Evolutionary conservation across 805 yeast species (phyloP).

Genomic region (Metschnikowia peoriensis): DNA sequence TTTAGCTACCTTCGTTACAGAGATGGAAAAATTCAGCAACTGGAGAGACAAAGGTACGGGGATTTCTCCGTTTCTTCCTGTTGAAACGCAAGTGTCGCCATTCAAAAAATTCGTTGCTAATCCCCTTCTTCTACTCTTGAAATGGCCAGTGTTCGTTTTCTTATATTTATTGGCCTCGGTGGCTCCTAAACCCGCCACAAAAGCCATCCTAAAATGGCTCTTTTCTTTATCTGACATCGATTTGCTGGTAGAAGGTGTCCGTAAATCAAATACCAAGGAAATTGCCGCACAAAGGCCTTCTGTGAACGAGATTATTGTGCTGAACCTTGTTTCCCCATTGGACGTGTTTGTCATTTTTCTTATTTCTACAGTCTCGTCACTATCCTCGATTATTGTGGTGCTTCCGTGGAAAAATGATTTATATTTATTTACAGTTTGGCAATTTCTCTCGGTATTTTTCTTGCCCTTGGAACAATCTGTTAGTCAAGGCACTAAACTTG

Average conservation of each 20-base stretch:
- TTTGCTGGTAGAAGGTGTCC: constrained; percentile 49
- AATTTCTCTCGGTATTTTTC: constrained; percentile 23
- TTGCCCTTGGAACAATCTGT: constrained; percentile 17
- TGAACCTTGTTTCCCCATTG: constrained; percentile 59
- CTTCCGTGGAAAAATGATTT: constrained; percentile 41
- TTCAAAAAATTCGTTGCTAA: constrained; percentile 11
- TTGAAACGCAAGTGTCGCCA: constrained; percentile 23
- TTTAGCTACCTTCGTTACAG: neutral
- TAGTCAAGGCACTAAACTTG: constrained; percentile 13
- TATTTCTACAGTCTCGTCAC: constrained; percentile 23
- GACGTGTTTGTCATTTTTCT: constrained; percentile 45
- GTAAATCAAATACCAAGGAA: constrained; percentile 37
- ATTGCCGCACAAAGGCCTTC: constrained; percentile 35
- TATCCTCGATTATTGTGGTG: constrained; percentile 29
- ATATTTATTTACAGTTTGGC: constrained; percentile 24
- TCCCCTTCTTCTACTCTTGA: constrained; percentile 20
- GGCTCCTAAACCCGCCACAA: constrained; percentile 18
- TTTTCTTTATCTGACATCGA: constrained; percentile 40
- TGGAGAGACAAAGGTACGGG: constrained; percentile 93
- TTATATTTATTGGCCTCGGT: constrained; percentile 20
- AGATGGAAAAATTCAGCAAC: constrained; percentile 51
- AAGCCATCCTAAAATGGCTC: constrained; percentile 21
- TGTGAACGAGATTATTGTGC: constrained; percentile 49
- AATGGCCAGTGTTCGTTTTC: constrained; percentile 28
- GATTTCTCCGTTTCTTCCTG: constrained; percentile 83